Evolutionary conservation across 139 green algal species (phyloP).

Genomic region (Tetraselmis chui): DNA sequence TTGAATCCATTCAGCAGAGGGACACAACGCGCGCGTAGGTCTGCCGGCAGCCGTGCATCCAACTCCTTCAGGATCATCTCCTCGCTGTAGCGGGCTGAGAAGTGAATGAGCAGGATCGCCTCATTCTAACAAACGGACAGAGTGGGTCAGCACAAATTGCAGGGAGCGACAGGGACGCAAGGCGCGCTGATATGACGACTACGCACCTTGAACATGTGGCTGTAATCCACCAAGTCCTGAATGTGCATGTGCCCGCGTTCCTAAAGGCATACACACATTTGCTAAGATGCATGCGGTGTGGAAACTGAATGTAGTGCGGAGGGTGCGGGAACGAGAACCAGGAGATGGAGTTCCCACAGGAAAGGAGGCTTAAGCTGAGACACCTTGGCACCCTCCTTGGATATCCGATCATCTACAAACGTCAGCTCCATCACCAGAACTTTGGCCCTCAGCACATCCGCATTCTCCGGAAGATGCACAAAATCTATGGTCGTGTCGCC

Average conservation of each 20-base stretch:
- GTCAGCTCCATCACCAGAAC: constrained; percentile 66
- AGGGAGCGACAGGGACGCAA: not conserved
- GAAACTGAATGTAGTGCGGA: too few species aligned
- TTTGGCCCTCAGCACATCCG: constrained; percentile 43
- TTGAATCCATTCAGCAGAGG: constrained; percentile 55
- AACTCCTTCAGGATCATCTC: constrained; percentile 40
- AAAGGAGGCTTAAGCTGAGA: too few species aligned
- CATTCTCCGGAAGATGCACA: constrained; percentile 31
- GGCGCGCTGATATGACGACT: not conserved
- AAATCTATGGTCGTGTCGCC: constrained; percentile 72
- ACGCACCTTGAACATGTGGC: constrained; percentile 55
- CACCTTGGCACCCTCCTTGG: constrained; percentile 28
- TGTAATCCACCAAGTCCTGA: constrained; percentile 50
- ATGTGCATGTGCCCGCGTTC: constrained; percentile 67
- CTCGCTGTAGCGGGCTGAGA: constrained; percentile 56
- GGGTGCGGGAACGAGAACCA: constrained; percentile 26
- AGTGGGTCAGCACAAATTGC: not conserved
- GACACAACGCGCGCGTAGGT: constrained; percentile 37
- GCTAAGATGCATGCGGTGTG: too few species aligned
- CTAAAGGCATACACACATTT: too few species aligned
- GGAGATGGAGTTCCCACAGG: too few species aligned
- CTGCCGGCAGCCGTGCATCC: constrained; percentile 39
- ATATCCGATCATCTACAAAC: constrained; percentile 57
- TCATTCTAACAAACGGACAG: constrained; percentile 49
- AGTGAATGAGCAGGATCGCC: constrained; percentile 78